A percentile compares a stretch with the other conserved stretches of the same genome.
phyloP scores from a whole-genome alignment of 306 rosid species.

The Cicer bijugum region DNA sequence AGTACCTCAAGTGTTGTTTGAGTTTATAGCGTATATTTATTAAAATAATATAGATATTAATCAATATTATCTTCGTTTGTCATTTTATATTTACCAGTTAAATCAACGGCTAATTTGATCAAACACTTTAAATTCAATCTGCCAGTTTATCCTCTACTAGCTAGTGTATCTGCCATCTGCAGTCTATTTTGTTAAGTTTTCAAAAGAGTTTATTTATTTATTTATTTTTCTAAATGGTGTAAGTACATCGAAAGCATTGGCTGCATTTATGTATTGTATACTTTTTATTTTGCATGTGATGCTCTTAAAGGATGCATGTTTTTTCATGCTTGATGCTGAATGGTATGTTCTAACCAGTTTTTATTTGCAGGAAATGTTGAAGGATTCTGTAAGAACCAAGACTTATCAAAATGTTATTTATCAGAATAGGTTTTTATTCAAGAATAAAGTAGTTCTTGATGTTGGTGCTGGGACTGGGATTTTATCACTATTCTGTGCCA shows the following conservation, averaged over 20 bases:
- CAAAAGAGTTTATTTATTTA: neutral
- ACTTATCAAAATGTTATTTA: constrained; percentile 96
- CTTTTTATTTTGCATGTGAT: neutral
- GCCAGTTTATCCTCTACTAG: too few species aligned
- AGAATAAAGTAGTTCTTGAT: constrained; percentile 93
- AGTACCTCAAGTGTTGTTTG: too few species aligned
- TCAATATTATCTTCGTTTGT: too few species aligned
- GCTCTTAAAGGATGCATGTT: neutral
- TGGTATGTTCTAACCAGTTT: constrained; percentile 18
- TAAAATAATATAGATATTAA: too few species aligned
- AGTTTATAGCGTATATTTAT: too few species aligned
- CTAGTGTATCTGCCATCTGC: too few species aligned
- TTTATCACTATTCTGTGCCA: constrained; percentile 93
- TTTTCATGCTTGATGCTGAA: neutral
- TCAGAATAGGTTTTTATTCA: constrained; percentile 83
- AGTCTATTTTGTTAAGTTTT: too few species aligned
- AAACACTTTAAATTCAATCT: too few species aligned
- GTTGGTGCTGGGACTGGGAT: constrained; percentile 99
- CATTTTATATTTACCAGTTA: too few species aligned
- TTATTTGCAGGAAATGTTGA: constrained; percentile 90
- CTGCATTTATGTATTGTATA: constrained; percentile 6
- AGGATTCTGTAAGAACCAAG: constrained; percentile 91
- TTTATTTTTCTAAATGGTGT: neutral
- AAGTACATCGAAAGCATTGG: neutral
- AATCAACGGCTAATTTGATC: too few species aligned